Evolutionary conservation across 1,284 basidiomycete species (phyloP).

Genomic region (Blastosporella zonata): DNA sequence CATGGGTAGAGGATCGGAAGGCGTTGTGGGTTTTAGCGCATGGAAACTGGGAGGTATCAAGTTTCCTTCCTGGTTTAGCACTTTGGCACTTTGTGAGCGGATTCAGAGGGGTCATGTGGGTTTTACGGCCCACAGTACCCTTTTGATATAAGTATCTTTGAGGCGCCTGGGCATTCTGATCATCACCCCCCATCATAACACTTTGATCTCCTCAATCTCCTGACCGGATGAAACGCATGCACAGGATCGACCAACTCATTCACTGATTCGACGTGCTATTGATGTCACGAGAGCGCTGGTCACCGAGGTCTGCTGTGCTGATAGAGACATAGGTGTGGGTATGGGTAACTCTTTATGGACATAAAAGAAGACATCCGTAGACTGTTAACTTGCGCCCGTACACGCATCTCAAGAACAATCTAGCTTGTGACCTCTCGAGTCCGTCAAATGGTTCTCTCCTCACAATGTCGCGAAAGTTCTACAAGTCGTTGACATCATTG

Average conservation of each 20-base stretch:
- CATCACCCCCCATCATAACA: conserved; percentile 6
- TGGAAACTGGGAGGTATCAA: conserved; percentile 7
- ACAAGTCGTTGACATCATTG: too few species aligned
- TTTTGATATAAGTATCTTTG: background rate
- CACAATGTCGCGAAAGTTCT: too few species aligned
- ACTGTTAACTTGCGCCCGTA: too few species aligned
- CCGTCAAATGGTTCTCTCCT: too few species aligned
- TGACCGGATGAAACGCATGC: conserved; percentile 2
- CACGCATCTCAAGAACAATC: too few species aligned
- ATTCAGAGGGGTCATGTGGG: conserved; percentile 13
- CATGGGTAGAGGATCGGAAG: conserved; percentile 14
- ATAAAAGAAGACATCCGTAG: too few species aligned
- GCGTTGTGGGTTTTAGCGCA: conserved; percentile 12
- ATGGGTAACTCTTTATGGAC: background rate
- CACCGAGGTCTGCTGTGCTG: background rate
- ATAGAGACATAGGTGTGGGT: background rate
- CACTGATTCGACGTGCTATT: background rate
- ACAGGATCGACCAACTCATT: too few species aligned
- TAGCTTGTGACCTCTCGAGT: too few species aligned
- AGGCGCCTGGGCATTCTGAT: conserved; percentile 1
- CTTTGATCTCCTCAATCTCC: conserved; percentile 1
- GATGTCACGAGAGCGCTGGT: background rate
- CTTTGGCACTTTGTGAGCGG: conserved; percentile 9
- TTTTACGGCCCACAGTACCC: background rate
- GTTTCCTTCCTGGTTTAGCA: background rate